Base-by-base conservation (phyloP, 140 eudicot species). In the Anethum foeniculum region DNA sequence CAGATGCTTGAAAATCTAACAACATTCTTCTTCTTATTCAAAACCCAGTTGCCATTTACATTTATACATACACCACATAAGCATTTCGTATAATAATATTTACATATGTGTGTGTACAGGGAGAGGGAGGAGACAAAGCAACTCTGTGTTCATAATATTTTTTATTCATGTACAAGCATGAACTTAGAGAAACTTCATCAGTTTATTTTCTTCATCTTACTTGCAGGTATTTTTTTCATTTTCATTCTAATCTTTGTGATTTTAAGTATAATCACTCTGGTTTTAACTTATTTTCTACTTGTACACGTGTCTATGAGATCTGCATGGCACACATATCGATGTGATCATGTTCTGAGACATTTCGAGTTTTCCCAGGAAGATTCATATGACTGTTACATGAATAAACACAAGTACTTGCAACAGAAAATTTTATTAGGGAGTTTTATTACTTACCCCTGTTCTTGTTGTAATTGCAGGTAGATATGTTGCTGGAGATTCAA, bases 401-500 rank as follows among this genome's bases (percentile, higher is more conserved):
- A 49, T 0, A 51, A 51, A 51, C 62, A 52, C n/a, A 19, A 52
- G 9, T 5, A 18, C 38, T 34, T 34, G 38, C 21, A 14, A 16
- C 23, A 3, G 52, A 47, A 18, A 19, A 23, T 1, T 56, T 23
- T 56, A 7, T 21, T 7, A 6, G 19, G 71, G 19, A 64, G 19
- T 27, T 64, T 0, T 9, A 28, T 0, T 16, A 32, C n/a, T 30
- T 68, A 30, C 3, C 10, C 10, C 9, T 76, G 28, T 47, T 58
- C 13, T 79, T 85, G 64, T 67, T 27, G 58, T 54, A 25, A 41
- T 79, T 79, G 36, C 88, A 92, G 97, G 97, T 74, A 85, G 51
- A 49, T 76, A 71, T 83, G 91, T 86, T 47, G 69, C 43, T 76
- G 97, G 92, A 82, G 88, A 87, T 49, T 85, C 84, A 1, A 13